These are phyloP conservation scores for Monosporascus cannonballus DNA, from an alignment of 2,329 filamentous ascomycete species.

Conservation along the genomic window DNA sequence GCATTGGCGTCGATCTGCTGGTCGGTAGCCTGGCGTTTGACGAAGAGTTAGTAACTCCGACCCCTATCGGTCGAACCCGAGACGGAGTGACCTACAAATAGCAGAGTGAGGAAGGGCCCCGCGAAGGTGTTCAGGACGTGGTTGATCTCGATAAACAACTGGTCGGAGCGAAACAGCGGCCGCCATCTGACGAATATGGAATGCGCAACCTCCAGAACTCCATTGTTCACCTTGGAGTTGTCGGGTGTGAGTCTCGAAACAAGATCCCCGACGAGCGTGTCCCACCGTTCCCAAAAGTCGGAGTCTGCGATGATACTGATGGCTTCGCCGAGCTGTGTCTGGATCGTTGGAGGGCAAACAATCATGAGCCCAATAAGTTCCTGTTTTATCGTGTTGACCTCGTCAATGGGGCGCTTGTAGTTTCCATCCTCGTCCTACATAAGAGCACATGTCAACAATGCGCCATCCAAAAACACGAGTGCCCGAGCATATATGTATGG, in stretches of 20 bases:
- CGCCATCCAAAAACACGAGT: too few relatives aligned
- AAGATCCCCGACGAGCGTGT: constrained; percentile 91
- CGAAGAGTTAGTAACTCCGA: not conserved
- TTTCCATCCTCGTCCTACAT: constrained; percentile 79
- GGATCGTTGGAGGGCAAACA: constrained; percentile 76
- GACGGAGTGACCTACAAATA: constrained; percentile 50
- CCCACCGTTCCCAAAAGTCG: constrained; percentile 94
- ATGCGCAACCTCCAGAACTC: constrained; percentile 93
- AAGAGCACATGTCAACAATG: not conserved
- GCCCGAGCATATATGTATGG: too few relatives aligned
- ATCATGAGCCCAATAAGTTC: constrained; percentile 98
- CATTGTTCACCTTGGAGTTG: constrained; percentile 81
- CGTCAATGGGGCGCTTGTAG: constrained; percentile 77
- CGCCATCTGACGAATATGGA: constrained; percentile 97
- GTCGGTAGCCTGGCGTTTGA: constrained; percentile 52
- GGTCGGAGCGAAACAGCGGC: constrained; percentile 87
- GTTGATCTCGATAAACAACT: constrained; percentile 90
- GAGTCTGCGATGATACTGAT: constrained; percentile 97
- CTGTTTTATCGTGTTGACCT: constrained; percentile 86
- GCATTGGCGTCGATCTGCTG: constrained; percentile 67
- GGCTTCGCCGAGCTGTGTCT: constrained; percentile 90
- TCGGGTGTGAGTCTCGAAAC: constrained; percentile 78
- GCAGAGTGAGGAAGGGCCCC: constrained; percentile 71
- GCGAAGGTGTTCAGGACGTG: constrained; percentile 87
- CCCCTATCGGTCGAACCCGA: not conserved